These are phyloP conservation scores for Claviceps fusiformis DNA, from an alignment of 2,329 filamentous ascomycete genomes.

Conservation along the genomic window DNA sequence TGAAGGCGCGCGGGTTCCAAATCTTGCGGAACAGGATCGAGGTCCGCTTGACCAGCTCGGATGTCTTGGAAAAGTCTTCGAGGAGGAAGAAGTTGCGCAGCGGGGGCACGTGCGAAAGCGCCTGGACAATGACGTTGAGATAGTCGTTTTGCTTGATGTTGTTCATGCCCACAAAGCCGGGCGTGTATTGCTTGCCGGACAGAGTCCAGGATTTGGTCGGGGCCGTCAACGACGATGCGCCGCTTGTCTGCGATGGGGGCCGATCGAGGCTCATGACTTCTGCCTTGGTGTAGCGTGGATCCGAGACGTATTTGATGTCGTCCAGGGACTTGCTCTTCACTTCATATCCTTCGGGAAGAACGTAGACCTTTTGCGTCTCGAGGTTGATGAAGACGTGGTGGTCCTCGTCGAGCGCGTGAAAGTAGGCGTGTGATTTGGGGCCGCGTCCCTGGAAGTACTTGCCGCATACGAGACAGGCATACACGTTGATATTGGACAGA, in stretches of 20 bases:
- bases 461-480: conserved; percentile 94
- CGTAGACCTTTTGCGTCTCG: conserved; percentile 80
- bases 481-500: conserved; percentile 96
- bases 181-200: conserved; percentile 70
- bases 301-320: conserved; percentile 95
- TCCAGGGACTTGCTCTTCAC: conserved; percentile 89
- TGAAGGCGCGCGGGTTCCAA: conserved; percentile 95
- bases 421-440: conserved; percentile 90
- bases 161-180: conserved; percentile 97
- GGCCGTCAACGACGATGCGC: conserved; percentile 26
- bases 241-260: background rate
- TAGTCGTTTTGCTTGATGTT: conserved; percentile 99
- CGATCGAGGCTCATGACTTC: conserved; percentile 74
- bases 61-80: conserved; percentile 56
- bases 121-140: conserved; percentile 87
- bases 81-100: conserved; percentile 86
- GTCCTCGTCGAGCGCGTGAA: conserved; percentile 85
- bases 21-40: conserved; percentile 89
- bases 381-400: conserved; percentile 99
- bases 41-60: conserved; percentile 78
- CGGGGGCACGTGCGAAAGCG: conserved; percentile 77
- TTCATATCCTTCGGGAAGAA: conserved; percentile 92
- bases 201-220: conserved; percentile 48
- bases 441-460: conserved; percentile 94
- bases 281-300: conserved; percentile 68